These are phyloP conservation scores for Fraxinus baroniana DNA, from an alignment of 305 asterid genomes.

Conservation along the genomic window DNA sequence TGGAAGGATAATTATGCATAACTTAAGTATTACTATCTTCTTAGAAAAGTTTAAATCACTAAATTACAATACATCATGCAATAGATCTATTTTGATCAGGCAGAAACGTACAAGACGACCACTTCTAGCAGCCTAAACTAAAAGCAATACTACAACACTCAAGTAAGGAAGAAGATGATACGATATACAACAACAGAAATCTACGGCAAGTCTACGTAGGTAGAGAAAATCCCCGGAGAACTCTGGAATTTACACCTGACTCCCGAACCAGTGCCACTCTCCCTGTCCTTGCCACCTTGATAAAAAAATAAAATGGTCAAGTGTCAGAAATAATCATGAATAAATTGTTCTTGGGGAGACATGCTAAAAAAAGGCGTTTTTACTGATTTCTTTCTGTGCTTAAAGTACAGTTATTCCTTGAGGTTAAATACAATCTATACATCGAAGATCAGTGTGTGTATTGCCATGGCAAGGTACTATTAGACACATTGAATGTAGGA, in stretches of 20 bases:
- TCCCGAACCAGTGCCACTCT: slow-evolving; percentile 79
- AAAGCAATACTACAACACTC: background rate
- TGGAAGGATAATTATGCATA: background rate
- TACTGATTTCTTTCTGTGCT: background rate
- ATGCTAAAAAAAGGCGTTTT: background rate
- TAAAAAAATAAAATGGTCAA: background rate
- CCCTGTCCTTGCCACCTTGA: slow-evolving; percentile 93
- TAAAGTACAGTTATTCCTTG: background rate
- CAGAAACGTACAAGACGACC: slow-evolving; percentile 5
- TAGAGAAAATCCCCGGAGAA: slow-evolving; percentile 69
- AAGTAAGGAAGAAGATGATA: background rate
- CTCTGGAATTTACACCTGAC: slow-evolving; percentile 82
- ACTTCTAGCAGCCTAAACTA: slow-evolving; percentile 8
- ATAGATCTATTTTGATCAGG: background rate
- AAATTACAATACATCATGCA: slow-evolving; percentile 7
- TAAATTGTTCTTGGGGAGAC: background rate
- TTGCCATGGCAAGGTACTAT: background rate
- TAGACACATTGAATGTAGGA: background rate
- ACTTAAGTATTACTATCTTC: background rate
- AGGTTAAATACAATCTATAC: background rate
- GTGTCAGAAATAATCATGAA: background rate
- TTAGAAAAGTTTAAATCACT: background rate
- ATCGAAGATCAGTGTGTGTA: background rate
- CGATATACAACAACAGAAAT: background rate
- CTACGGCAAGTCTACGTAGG: slow-evolving; percentile 31